phyloP scores from a whole-genome alignment of 805 yeast genomes.

The Myxozyma sirexii region DNA sequence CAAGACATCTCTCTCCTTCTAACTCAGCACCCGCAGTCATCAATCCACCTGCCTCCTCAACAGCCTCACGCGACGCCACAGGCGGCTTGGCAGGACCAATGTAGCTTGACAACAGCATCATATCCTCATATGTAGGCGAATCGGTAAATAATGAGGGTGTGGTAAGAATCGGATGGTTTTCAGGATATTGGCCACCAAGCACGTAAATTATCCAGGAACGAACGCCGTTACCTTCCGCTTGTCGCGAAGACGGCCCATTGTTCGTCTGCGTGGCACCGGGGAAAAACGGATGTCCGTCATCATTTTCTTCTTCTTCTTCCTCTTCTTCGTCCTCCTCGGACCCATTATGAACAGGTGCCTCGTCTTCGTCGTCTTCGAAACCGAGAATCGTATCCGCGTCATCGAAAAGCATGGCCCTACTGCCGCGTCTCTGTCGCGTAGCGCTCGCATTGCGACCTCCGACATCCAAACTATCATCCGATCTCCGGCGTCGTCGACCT shows the following conservation, averaged over 20 bases:
- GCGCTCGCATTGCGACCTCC: constrained; percentile 9
- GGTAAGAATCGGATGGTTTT: constrained; percentile 52
- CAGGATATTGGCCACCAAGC: constrained; percentile 58
- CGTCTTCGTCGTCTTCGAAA: neutral
- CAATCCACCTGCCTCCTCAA: constrained; percentile 48
- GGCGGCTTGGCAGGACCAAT: constrained; percentile 53
- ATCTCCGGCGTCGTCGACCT: constrained; percentile 22
- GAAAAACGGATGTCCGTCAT: constrained; percentile 7
- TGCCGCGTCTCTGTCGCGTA: constrained; percentile 14
- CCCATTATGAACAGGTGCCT: neutral
- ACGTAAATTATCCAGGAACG: constrained; percentile 66
- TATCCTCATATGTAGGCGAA: constrained; percentile 55
- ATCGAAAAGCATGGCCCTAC: constrained; percentile 14
- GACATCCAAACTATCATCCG: constrained; percentile 20
- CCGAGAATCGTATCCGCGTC: constrained; percentile 8
- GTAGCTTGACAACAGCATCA: constrained; percentile 51
- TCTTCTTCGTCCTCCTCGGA: constrained; percentile 20
- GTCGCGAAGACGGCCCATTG: neutral
- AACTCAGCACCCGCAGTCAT: constrained; percentile 28
- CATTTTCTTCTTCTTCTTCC: constrained; percentile 20
- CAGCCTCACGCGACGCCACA: constrained; percentile 48
- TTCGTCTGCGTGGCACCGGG: neutral
- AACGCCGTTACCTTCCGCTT: constrained; percentile 6
- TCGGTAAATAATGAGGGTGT: constrained; percentile 54
- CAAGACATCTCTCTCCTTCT: constrained; percentile 51